Evolutionary conservation across 192 early-diverging fungal genomes (phyloP).

Genomic region (Chytriomyces sp.): DNA sequence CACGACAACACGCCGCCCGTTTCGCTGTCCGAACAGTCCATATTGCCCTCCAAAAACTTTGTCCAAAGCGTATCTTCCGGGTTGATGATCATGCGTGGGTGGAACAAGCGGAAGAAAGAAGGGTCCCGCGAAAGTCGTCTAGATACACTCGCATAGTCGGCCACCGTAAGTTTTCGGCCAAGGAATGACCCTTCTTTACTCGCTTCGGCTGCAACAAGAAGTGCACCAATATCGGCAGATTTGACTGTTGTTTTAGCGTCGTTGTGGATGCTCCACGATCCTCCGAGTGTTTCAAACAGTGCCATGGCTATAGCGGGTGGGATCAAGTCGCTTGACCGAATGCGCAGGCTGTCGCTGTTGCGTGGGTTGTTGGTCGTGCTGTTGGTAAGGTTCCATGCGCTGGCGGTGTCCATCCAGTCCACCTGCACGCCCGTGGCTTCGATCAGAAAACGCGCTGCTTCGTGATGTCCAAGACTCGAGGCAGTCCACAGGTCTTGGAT

Average conservation of each 20-base stretch:
- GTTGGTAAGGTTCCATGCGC: conserved; percentile 7
- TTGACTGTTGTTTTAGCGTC: background rate
- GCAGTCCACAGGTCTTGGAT: conserved; percentile 18
- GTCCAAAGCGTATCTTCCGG: conserved; percentile 33
- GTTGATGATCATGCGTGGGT: conserved; percentile 31
- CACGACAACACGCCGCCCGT: conserved; percentile 18
- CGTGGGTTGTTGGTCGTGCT: too few species aligned
- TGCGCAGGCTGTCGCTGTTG: background rate
- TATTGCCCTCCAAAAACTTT: conserved; percentile 28
- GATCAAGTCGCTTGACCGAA: conserved; percentile 14
- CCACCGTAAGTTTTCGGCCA: conserved; percentile 1
- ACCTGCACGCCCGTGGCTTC: conserved; percentile 15
- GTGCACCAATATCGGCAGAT: conserved; percentile 22
- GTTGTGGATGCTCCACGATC: conserved; percentile 4
- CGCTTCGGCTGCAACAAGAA: conserved; percentile 26
- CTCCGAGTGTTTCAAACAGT: conserved; percentile 29
- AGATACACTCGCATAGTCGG: conserved; percentile 16
- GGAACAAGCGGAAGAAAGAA: conserved; percentile 6
- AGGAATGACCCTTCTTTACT: background rate
- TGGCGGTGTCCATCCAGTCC: conserved; percentile 29
- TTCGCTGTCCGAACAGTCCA: conserved; percentile 7
- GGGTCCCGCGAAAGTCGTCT: conserved; percentile 15
- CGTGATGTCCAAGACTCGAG: conserved; percentile 10
- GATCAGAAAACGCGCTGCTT: conserved; percentile 11
- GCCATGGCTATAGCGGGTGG: conserved; percentile 32